Evolutionary conservation across 116 monocot genomes (phyloP), one percentile per base, ranked within the genome.

Genomic region (Cymodocea nodosa): DNA sequence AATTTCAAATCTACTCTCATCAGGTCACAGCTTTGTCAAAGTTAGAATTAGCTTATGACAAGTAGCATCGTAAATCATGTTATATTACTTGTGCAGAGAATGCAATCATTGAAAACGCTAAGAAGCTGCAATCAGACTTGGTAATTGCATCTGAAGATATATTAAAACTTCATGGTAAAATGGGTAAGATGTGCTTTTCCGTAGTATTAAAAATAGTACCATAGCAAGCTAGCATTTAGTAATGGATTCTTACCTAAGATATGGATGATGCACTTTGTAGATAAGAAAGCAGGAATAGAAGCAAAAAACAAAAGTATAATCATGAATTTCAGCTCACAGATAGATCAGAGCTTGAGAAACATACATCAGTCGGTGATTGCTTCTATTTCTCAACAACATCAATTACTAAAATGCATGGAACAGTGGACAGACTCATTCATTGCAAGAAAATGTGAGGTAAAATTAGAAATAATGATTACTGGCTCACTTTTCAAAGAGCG

Each of bases 401-500:
- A 85, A 61, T 15, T 69, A 62, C 56, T 90, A 44, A 73, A 62
- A 75, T 75, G 72, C 37, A 81, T 79, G 65, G 79, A 81, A 56
- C 83, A 85, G 24, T 70, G 75, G 11, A 44, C 70, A 40, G 72
- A 35, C 8, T 79, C 74, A 58, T 85, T 82, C 56, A 68, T 90
- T 60, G 66, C 68, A 52, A 70, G 59, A 44, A 90, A 83, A 79
- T 74, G 63, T 62, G 83, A 83, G 83, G 90, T 90, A 79, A 50
- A n/a, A 9, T 17, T 23, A 13, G 18, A 64, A 64, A 40, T 48
- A 13, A 13, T n/a, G 12, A 22, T 11, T 22, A 20, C 13, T 48
- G 7, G 8, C 23, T 64, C 49, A 40, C 19, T 2, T 48, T 44
- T 50, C 15, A 30, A 53, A 53, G 36, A 53, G 30, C 12, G 16